phyloP scores from a whole-genome alignment of 108 stramenopile species.

The Bacterosira constricta region DNA sequence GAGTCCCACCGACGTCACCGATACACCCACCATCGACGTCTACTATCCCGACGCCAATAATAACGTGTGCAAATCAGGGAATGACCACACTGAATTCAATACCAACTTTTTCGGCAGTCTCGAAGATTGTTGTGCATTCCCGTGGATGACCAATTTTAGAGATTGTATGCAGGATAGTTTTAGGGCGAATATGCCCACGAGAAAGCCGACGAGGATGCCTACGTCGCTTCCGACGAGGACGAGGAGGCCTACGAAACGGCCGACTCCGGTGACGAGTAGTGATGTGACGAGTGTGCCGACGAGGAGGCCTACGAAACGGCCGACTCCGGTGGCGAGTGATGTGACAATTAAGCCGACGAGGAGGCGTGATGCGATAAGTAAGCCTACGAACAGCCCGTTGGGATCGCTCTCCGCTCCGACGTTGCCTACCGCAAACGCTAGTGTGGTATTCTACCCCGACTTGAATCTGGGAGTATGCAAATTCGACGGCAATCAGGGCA shows the following conservation, averaged over 20 bases:
- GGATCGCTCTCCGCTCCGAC: no score
- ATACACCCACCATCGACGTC: not conserved
- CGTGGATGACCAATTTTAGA: constrained; percentile 22
- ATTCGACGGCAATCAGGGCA: constrained; percentile 24
- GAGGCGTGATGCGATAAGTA: no score
- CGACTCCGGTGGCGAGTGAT: no score
- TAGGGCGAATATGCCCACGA: not conserved
- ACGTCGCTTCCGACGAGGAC: no score
- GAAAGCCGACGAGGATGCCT: no score
- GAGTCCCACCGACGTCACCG: not conserved
- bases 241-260: no score
- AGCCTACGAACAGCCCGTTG: no score
- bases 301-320: no score
- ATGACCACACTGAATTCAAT: constrained; percentile 3
- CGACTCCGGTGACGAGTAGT: no score
- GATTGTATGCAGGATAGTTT: constrained; percentile 22
- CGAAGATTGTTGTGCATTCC: constrained; percentile 31
- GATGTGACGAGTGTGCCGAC: no score
- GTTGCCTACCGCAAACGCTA: not conserved
- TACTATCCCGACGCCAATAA: constrained; percentile 19
- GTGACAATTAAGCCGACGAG: no score
- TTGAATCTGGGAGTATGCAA: constrained; percentile 29
- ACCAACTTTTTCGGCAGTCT: constrained; percentile 24
- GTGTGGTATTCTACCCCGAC: constrained; percentile 16
- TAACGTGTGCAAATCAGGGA: constrained; percentile 4